These are phyloP conservation scores for Cornus controversa DNA, from an alignment of 148 eudicot genomes.

Conservation along the genomic window DNA sequence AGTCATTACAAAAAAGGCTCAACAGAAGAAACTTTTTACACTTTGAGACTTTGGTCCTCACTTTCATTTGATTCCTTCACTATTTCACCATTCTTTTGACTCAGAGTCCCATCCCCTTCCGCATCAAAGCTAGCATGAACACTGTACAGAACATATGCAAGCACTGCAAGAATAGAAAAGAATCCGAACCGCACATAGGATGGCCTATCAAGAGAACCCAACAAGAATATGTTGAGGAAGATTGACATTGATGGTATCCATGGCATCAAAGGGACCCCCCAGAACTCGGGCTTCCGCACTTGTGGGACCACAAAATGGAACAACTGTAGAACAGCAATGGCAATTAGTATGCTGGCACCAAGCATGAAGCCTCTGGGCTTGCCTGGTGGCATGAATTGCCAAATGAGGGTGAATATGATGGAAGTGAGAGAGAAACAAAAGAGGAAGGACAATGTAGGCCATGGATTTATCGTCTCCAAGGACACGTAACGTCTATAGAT, in stretches of 20 bases:
- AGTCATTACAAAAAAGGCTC: conserved; percentile 4
- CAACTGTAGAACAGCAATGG: conserved; percentile 43
- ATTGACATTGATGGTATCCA: conserved; percentile 84
- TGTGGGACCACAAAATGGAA: conserved; percentile 73
- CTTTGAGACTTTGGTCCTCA: conserved; percentile 34
- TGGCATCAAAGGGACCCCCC: conserved; percentile 98
- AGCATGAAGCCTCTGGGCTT: conserved; percentile 58
- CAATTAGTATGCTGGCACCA: conserved; percentile 38
- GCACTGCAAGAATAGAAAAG: conserved; percentile 56
- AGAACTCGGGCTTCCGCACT: conserved; percentile 72
- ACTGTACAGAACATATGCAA: conserved; percentile 74
- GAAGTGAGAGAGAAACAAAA: conserved; percentile 58
- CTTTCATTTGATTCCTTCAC: conserved; percentile 41
- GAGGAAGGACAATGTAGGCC: conserved; percentile 81
- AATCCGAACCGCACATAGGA: conserved; percentile 67
- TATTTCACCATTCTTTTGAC: conserved; percentile 31
- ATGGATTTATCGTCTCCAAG: conserved; percentile 58
- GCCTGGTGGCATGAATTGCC: conserved; percentile 69
- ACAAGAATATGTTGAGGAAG: conserved; percentile 74
- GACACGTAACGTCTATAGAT: conserved; percentile 73
- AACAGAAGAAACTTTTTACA: conserved; percentile 21
- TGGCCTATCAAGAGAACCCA: conserved; percentile 68
- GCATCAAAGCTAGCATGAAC: conserved; percentile 98
- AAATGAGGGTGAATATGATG: conserved; percentile 59
- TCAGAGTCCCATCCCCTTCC: conserved; percentile 50